Base-by-base conservation (phyloP, 345 rosid species). In the Eucalyptus pauciflora region DNA sequence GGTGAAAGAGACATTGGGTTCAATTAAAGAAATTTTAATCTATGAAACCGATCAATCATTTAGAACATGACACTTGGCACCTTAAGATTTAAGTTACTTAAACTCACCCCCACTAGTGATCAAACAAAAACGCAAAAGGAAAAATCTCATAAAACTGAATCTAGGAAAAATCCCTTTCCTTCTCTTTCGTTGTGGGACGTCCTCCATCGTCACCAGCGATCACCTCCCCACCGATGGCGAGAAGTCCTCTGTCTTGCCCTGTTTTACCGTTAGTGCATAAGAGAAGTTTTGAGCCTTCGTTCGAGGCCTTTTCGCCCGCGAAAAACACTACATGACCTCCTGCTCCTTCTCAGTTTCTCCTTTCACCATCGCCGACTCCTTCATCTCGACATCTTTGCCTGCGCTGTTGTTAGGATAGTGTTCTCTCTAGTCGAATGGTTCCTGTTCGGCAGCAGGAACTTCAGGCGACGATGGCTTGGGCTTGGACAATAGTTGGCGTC, bases 261-360 rank as follows among this genome's bases (percentile, higher is more conserved):
- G 64, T 25, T 58, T 58, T 58, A 58, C 64, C 2, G 13, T 58
- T 10, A 58, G 64, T 58, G 14, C n/a, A 10, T 58, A 2, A 9
- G n/a, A 58, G 67, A 25, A 58, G 67, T 58, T n/a, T 25, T 25
- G 29, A 58, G 13, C 64, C 64, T 58, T 58, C 64, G 64, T 58
- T 58, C 13, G 14, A 0, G 64, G n/a, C 64, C 64, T 4, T 58
- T 58, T 0, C 29, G 3, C 64, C 13, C 2, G 3, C 6, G 14
- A 24, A 58, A 58, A 58, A 24, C 64, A 25, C 13, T 0, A 25
- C 64, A 58, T 25, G 64, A 58, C 64, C 64, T 24, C 64, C 64
- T 58, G 6, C 64, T 58, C 13, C 64, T 58, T 24, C 64, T 25
- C 6, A 7, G 64, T 58, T 58, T 58, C 64, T 58, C n/a, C 64